Percentiles rank a stretch among this genome's conserved stretches.
Conservation (phyloP, 768 basidiomycete genomes). For the Tricholomella constricta region DNA sequence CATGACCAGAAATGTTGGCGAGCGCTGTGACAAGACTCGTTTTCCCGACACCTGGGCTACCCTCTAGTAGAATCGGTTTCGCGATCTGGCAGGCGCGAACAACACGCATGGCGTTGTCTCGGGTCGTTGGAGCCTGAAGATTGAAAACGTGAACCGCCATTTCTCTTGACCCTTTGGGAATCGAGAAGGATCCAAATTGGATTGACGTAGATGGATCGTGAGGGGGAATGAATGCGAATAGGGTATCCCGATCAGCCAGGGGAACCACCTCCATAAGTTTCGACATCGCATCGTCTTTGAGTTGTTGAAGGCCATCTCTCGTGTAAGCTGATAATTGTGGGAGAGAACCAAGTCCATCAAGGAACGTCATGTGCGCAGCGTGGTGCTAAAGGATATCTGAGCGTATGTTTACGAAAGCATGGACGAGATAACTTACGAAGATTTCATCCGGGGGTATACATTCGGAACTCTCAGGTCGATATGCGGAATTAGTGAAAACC, state of each 20-base stretch:
- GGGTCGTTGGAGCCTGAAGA: conserved; percentile 86
- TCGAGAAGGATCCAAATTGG: conserved; percentile 74
- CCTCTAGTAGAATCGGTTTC: conserved; percentile 94
- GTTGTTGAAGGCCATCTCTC: conserved; percentile 50
- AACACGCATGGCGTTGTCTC: conserved; percentile 84
- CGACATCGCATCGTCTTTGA: conserved; percentile 58
- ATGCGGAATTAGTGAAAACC: conserved; percentile 73
- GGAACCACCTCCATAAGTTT: conserved; percentile 63
- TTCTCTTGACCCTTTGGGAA: conserved; percentile 57
- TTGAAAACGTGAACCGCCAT: conserved; percentile 58
- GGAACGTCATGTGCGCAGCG: conserved; percentile 88
- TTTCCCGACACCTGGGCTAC: conserved; percentile 98
- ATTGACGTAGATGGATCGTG: conserved; percentile 39
- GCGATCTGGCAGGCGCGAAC: conserved; percentile 84
- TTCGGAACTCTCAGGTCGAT: conserved; percentile 29
- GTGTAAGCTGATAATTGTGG: conserved; percentile 73
- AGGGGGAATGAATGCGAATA: conserved; percentile 25
- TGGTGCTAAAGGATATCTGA: conserved; percentile 62
- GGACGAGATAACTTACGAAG: conserved; percentile 56
- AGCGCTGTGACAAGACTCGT: conserved; percentile 91
- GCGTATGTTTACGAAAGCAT: background rate
- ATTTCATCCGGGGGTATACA: conserved; percentile 49
- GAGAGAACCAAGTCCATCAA: conserved; percentile 85
- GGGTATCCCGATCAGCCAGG: conserved; percentile 29
- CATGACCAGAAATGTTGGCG: conserved; percentile 75